These are phyloP conservation scores for Suillus bovinus DNA, from an alignment of 768 basidiomycete species.

Conservation along the genomic window DNA sequence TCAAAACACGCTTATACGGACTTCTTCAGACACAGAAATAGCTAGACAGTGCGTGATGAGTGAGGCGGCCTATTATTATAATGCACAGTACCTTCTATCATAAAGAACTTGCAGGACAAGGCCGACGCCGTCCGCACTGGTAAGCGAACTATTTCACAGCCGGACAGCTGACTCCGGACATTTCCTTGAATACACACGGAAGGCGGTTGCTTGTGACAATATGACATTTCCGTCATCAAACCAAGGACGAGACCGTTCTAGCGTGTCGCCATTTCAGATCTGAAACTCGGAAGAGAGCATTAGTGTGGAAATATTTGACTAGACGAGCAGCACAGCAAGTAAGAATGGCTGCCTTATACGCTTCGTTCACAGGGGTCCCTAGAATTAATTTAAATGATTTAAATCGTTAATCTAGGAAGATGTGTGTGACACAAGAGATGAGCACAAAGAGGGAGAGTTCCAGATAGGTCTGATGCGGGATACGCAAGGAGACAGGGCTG, in stretches of 20 bases:
- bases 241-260: neutral
- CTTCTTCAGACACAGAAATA: neutral
- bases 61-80: neutral
- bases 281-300: neutral
- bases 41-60: neutral
- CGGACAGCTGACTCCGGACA: neutral
- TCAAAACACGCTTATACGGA: no score
- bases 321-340: neutral
- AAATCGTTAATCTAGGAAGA: neutral
- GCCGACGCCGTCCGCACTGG: neutral
- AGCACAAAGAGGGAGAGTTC: neutral
- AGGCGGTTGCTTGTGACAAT: neutral
- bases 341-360: neutral
- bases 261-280: neutral
- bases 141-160: neutral
- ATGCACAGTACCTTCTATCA: neutral
- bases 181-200: neutral
- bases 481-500: neutral
- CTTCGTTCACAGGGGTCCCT: neutral
- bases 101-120: neutral
- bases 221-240: neutral
- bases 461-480: neutral
- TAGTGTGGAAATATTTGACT: neutral
- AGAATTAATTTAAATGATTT: neutral
- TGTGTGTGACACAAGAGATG: neutral